Conservation (phyloP, 306 rosid genomes). For the Boehmeria nivea region DNA sequence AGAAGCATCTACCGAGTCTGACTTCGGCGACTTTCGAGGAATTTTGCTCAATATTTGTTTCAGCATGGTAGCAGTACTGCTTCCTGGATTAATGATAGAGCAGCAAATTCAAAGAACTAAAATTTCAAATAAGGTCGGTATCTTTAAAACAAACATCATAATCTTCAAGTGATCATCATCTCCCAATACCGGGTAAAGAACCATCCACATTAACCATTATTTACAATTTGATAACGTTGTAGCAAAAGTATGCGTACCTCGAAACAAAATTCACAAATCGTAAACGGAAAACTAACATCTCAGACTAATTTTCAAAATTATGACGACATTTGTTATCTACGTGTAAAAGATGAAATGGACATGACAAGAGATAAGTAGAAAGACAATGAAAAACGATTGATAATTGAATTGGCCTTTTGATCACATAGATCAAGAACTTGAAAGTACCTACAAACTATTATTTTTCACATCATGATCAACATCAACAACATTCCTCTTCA, state of each 20-base stretch:
- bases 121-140: background rate
- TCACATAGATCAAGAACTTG: background rate
- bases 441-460: background rate
- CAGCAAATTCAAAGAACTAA: background rate
- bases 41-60: slow-evolving; percentile 88
- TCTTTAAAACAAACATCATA: background rate
- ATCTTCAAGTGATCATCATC: slow-evolving; percentile 3
- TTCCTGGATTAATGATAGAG: slow-evolving; percentile 31
- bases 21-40: slow-evolving; percentile 73
- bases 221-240: too few relatives aligned
- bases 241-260: too few relatives aligned
- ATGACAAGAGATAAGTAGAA: too few relatives aligned
- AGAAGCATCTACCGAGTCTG: slow-evolving; percentile 57
- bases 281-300: background rate
- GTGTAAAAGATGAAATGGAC: too few relatives aligned
- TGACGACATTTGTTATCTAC: too few relatives aligned
- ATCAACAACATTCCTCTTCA: background rate
- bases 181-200: slow-evolving; percentile 12
- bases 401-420: too few relatives aligned
- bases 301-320: background rate
- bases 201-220: too few relatives aligned
- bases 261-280: background rate
- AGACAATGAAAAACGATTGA: too few relatives aligned
- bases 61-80: slow-evolving; percentile 56
- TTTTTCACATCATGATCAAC: background rate